Conservation (phyloP, 2,329 filamentous ascomycete genomes). For the Botryotinia narcissicola region DNA sequence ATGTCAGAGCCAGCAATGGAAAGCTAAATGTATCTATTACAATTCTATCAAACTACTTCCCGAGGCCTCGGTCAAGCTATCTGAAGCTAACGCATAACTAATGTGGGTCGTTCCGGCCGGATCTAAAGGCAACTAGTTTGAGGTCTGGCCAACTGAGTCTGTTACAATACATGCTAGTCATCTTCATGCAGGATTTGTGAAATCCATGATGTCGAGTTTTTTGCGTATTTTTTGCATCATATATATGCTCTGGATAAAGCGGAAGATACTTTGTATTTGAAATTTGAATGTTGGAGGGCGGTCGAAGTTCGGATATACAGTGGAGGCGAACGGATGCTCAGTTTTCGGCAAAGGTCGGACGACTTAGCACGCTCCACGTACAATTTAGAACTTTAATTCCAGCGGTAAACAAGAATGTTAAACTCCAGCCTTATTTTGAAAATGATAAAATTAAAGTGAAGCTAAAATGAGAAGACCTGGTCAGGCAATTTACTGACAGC, state of each 20-base stretch:
- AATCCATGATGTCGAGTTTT: neutral
- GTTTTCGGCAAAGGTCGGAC: neutral
- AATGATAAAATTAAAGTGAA: neutral
- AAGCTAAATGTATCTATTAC: neutral
- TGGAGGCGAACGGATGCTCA: neutral
- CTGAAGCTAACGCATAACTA: neutral
- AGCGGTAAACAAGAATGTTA: neutral
- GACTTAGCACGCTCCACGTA: neutral
- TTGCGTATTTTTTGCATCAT: no score
- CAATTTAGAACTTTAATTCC: neutral
- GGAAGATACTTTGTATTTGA: neutral
- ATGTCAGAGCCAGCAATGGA: neutral
- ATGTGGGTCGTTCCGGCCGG: neutral
- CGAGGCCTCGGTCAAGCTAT: neutral
- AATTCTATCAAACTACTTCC: neutral
- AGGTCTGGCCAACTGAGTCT: neutral
- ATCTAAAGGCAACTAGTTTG: neutral
- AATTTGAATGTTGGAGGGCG: neutral
- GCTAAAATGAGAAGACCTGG: constrained; percentile 53
- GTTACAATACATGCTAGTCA: neutral
- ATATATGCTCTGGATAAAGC: neutral
- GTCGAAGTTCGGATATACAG: neutral
- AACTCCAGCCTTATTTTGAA: neutral
- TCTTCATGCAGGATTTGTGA: neutral
- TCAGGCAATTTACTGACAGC: constrained; percentile 52